Base-by-base conservation (phyloP, 805 yeast genomes). In the Hanseniaspora vineae region DNA sequence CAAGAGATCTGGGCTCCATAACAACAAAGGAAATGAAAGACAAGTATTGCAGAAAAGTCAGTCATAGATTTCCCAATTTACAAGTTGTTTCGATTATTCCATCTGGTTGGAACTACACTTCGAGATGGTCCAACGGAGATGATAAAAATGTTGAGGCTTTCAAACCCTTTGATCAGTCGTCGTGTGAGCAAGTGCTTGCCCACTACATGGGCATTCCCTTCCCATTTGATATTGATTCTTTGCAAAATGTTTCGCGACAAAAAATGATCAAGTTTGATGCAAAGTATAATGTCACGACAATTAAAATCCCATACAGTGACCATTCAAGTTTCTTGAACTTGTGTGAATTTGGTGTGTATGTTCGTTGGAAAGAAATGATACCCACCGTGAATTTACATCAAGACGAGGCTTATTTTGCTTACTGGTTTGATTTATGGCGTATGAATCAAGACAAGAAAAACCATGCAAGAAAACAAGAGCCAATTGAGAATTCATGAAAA, bases 251-350 rank as follows among this genome's bases (percentile, higher is more conserved):
- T 31, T 37, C 31, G 15, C 42, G 18, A 2, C 48, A 46, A 44
- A 45, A 45, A 46, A 44, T 45, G 9, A 44, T 39, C 17, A 69
- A 68, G 45, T 62, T 59, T 58, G 59, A 64, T 50, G 50, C 54
- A 37, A 44, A 61, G 48, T 47, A 68, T 53, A 54, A 61, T 40
- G 61, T 68, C 45, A 73, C 78, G 44, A 67, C 78, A 0, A 80
- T 81, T 54, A 62, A 73, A 11, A 75, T 89, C 1, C 97, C 98
- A 0, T 92, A 92, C 58, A 82, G 94, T 57, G 98, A 92, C 59
- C 98, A 92, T 65, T 86, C 96, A 11, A 85, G 95, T 49, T 90
- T 80, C 56, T 67, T 83, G 37, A 98, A 92, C 57, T 68, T 92
- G 37, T 71, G 81, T 12, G 71, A 73, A 47, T 85, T 90, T 58